A percentile compares a stretch with the other conserved stretches of the same genome.
phyloP scores from a whole-genome alignment of 306 rosid species.

The Vigna mungo region DNA sequence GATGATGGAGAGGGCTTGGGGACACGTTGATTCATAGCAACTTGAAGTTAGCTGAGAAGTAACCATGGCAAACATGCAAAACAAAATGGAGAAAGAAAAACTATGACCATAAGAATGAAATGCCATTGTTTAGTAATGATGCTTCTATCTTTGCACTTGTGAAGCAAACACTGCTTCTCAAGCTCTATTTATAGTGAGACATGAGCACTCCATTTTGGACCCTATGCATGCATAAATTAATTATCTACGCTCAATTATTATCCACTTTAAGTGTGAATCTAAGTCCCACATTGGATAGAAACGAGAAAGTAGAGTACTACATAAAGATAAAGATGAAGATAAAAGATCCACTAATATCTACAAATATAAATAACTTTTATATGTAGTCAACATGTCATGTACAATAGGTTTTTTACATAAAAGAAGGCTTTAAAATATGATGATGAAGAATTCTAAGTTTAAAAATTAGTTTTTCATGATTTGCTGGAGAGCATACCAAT shows the following conservation, averaged over 20 bases:
- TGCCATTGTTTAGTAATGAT: constrained; percentile 37
- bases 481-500: too few species aligned
- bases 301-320: too few species aligned
- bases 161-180: constrained; percentile 14
- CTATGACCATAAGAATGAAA: constrained; percentile 8
- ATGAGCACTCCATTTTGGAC: constrained; percentile 40
- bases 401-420: too few species aligned
- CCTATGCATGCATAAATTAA: neutral
- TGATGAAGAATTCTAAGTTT: too few species aligned
- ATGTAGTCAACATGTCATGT: too few species aligned
- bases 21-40: constrained; percentile 51
- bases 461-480: too few species aligned
- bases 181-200: constrained; percentile 48
- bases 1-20: constrained; percentile 44
- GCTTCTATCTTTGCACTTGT: constrained; percentile 33
- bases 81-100: constrained; percentile 31
- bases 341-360: too few species aligned
- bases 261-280: too few species aligned
- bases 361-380: too few species aligned
- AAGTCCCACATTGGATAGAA: too few species aligned
- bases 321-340: too few species aligned
- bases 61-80: constrained; percentile 34
- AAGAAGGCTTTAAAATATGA: too few species aligned
- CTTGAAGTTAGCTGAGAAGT: constrained; percentile 43
- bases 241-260: neutral